Evolutionary conservation across 202 grass and related monocot species (phyloP).

Genomic region (Zizania palustris): DNA sequence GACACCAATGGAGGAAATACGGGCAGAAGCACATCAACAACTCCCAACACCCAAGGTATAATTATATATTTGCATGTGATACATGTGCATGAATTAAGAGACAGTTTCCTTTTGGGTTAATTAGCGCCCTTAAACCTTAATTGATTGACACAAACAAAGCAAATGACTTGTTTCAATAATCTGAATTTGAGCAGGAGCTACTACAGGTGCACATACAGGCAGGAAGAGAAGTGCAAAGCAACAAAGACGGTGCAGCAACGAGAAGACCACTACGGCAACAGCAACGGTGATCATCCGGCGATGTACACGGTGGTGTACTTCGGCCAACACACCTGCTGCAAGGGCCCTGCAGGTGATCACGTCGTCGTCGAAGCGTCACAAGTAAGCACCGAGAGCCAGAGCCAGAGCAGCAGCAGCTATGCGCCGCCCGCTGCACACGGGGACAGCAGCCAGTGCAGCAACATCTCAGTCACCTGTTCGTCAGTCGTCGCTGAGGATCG

Average conservation of each 20-base stretch:
- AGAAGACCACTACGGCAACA: not conserved
- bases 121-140: not conserved
- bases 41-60: constrained; percentile 47
- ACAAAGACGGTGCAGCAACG: constrained; percentile 51
- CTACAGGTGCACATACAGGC: constrained; percentile 49
- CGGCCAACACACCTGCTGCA: constrained; percentile 38
- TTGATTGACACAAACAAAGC: no score
- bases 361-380: not conserved
- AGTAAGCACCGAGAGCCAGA: not conserved
- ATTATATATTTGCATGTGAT: no score
- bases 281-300: not conserved
- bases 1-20: constrained; percentile 55
- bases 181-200: constrained; percentile 43
- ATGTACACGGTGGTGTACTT: constrained; percentile 36
- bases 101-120: not conserved
- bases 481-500: not conserved
- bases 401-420: not conserved
- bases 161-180: not conserved
- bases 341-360: not conserved
- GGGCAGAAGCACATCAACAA: constrained; percentile 62
- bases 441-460: not conserved
- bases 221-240: constrained; percentile 40
- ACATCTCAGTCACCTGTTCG: not conserved
- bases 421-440: not conserved
- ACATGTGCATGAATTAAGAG: not conserved